phyloP scores from a whole-genome alignment of 768 basidiomycete species.

The Mycena capillaripes region DNA sequence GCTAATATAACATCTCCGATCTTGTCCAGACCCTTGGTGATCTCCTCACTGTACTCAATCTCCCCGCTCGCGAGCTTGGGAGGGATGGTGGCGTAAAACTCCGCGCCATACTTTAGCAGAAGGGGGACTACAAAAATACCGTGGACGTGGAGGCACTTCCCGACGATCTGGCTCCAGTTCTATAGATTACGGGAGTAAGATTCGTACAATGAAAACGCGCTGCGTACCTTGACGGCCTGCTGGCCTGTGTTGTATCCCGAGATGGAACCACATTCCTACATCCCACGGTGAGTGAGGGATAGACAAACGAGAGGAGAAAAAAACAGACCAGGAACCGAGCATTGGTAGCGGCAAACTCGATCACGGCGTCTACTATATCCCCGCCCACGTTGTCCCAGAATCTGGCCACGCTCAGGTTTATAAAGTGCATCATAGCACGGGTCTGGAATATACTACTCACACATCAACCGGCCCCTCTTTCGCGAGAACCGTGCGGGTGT shows the following conservation, averaged over 20 bases:
- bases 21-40: constrained; percentile 46
- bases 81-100: no score
- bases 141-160: constrained; percentile 52
- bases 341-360: constrained; percentile 47
- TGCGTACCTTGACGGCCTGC: constrained; percentile 16
- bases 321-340: constrained; percentile 50
- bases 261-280: constrained; percentile 15
- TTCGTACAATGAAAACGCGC: no score
- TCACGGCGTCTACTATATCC: constrained; percentile 52
- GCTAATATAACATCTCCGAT: constrained; percentile 48
- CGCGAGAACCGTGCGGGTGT: background rate
- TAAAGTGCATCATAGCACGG: background rate
- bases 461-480: constrained; percentile 10
- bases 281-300: no score
- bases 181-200: no score
- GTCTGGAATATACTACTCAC: background rate
- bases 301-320: background rate
- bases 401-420: background rate
- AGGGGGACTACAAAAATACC: constrained; percentile 50
- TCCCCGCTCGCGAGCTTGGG: constrained; percentile 47
- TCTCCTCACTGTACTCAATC: constrained; percentile 50
- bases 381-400: constrained; percentile 27
- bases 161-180: no score
- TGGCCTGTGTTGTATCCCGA: constrained; percentile 41
- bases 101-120: constrained; percentile 46